phyloP scores from a whole-genome alignment of 306 rosid species.

The Vigna unguiculata region DNA sequence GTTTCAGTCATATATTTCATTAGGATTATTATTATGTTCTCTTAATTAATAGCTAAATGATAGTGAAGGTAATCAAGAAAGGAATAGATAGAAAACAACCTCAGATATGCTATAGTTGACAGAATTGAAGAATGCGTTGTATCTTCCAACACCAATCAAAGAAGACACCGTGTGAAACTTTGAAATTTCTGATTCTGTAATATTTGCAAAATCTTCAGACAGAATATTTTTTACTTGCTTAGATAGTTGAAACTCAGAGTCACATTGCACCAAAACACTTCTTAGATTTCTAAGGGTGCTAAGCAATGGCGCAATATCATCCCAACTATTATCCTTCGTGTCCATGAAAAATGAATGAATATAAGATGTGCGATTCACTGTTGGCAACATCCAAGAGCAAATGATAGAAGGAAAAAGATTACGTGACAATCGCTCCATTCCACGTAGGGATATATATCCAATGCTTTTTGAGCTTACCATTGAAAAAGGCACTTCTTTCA shows the following conservation, averaged over 20 bases:
- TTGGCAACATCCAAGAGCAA: conserved; percentile 42
- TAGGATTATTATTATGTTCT: neutral
- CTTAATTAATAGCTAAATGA: neutral
- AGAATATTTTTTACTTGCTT: neutral
- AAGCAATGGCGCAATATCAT: neutral
- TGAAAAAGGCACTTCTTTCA: too few species aligned
- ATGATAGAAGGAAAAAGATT: conserved; percentile 24
- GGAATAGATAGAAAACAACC: neutral
- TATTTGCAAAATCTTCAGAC: neutral
- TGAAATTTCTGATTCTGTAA: too few species aligned
- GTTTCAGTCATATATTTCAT: neutral
- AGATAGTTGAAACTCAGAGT: neutral
- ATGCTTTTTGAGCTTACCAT: too few species aligned
- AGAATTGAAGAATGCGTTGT: neutral
- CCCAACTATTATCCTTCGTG: neutral
- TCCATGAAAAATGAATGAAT: neutral
- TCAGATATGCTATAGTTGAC: neutral
- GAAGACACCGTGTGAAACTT: too few species aligned
- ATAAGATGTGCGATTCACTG: neutral
- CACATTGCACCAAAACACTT: conserved; percentile 18
- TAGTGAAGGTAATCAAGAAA: neutral
- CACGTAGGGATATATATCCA: too few species aligned
- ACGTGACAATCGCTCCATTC: too few species aligned
- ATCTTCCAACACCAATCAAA: conserved; percentile 5
- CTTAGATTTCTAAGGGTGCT: conserved; percentile 3